phyloP scores from a whole-genome alignment of 495 filamentous ascomycete species.

The Aspergillus asperescens region DNA sequence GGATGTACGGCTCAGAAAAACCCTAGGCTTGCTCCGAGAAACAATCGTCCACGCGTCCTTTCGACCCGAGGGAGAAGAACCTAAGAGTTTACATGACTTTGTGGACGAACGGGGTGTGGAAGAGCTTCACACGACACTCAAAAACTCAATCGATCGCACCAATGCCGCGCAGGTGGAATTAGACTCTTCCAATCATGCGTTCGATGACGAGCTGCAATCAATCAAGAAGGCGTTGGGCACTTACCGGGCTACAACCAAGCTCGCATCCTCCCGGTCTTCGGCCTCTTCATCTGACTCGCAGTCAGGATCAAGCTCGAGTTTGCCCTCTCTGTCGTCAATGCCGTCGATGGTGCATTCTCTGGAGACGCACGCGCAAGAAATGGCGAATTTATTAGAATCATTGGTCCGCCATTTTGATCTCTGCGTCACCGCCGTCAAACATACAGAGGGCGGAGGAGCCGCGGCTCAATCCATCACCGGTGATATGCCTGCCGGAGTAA shows the following conservation, averaged over 20 bases:
- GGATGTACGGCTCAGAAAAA: slow-evolving; percentile 63
- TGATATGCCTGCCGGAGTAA: slow-evolving; percentile 56
- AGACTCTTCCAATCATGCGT: slow-evolving; percentile 40
- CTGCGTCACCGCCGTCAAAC: slow-evolving; percentile 85
- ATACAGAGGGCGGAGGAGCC: slow-evolving; percentile 82
- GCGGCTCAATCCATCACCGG: slow-evolving; percentile 57
- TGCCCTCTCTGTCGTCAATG: slow-evolving; percentile 49
- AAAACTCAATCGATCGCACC: slow-evolving; percentile 57
- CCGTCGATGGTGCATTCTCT: slow-evolving; percentile 64
- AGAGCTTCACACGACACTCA: slow-evolving; percentile 58
- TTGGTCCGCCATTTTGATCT: slow-evolving; percentile 91
- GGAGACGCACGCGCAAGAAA: slow-evolving; percentile 72
- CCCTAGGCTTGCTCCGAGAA: slow-evolving; percentile 61
- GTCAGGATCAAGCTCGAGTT: slow-evolving; percentile 31
- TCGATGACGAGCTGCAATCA: slow-evolving; percentile 55
- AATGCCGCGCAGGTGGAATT: slow-evolving; percentile 52
- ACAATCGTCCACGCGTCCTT: slow-evolving; percentile 72
- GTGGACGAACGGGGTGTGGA: slow-evolving; percentile 78
- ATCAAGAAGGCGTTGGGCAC: slow-evolving; percentile 55
- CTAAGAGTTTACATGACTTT: slow-evolving; percentile 79
- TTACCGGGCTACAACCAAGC: slow-evolving; percentile 36
- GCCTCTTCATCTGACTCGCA: slow-evolving; percentile 35
- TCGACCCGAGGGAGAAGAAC: slow-evolving; percentile 59
- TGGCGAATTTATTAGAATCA: slow-evolving; percentile 75
- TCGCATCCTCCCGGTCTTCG: slow-evolving; percentile 39